These are phyloP conservation scores for Carallia pectinifolia DNA, from an alignment of 345 rosid species.

Conservation along the genomic window DNA sequence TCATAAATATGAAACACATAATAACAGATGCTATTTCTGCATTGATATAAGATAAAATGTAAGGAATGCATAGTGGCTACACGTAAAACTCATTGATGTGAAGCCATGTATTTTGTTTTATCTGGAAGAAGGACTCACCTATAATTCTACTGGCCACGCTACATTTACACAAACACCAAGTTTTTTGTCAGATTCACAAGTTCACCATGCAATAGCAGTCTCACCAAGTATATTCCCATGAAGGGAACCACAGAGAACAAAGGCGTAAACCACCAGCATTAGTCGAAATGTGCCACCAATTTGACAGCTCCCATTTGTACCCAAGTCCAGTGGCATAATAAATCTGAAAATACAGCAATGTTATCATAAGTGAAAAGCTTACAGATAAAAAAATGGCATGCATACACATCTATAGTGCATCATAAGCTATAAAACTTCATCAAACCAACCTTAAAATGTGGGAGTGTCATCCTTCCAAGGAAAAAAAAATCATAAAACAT, in stretches of 20 bases:
- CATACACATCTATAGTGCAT: background rate
- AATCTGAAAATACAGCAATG: conserved; percentile 51
- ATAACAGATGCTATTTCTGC: too few species aligned
- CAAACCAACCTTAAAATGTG: background rate
- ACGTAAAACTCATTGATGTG: too few species aligned
- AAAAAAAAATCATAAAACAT: background rate
- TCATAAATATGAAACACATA: too few species aligned
- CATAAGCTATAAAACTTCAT: background rate
- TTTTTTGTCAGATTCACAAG: conserved; percentile 4
- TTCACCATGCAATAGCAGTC: conserved; percentile 13
- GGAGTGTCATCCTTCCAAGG: background rate
- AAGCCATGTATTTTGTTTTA: too few species aligned
- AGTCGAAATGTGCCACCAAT: conserved; percentile 98
- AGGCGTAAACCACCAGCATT: conserved; percentile 99
- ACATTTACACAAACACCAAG: background rate
- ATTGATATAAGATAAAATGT: too few species aligned
- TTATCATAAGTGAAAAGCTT: too few species aligned
- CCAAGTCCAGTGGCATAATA: conserved; percentile 98
- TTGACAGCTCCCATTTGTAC: conserved; percentile 99
- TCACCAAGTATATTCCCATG: conserved; percentile 89
- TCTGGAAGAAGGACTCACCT: too few species aligned
- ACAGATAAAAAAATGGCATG: too few species aligned
- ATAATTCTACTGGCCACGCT: background rate
- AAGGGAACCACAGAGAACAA: conserved; percentile 87
- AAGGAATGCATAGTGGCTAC: too few species aligned